Conservation (phyloP, 441 rosid species). For the Pelargonium citronellum region DNA sequence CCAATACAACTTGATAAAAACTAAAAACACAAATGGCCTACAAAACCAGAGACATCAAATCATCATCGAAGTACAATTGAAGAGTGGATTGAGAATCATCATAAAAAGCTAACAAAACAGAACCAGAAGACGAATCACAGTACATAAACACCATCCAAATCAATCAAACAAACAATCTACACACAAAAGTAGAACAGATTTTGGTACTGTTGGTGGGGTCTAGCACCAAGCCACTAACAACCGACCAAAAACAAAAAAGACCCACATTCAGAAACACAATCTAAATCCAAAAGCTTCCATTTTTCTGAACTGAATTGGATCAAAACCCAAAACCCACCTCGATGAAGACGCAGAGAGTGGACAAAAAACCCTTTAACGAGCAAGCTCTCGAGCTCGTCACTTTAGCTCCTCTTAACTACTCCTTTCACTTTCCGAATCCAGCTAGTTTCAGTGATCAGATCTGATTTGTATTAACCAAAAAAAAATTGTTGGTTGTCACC, state of each 20-base stretch:
- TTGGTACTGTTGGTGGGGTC: not conserved
- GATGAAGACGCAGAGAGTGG: not conserved
- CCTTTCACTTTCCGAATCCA: not conserved
- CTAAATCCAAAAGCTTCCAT: not conserved
- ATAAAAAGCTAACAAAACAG: not conserved
- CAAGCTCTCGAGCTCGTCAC: constrained; percentile 1
- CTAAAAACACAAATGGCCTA: not conserved
- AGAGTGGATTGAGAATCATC: not conserved
- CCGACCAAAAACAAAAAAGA: constrained; percentile 4
- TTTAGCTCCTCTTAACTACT: not conserved
- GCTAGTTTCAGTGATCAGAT: constrained; percentile 2
- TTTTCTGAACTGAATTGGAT: constrained; percentile 1
- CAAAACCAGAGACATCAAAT: not conserved
- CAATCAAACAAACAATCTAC: not conserved
- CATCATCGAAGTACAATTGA: not conserved
- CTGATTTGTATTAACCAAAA: not conserved
- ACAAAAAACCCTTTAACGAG: not conserved
- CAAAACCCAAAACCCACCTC: constrained; percentile 1
- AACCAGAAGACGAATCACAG: constrained; percentile 2
- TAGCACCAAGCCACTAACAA: not conserved
- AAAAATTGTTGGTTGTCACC: not conserved
- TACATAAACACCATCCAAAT: not conserved
- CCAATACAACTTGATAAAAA: too few relatives aligned
- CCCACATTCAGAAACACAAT: constrained; percentile 5
- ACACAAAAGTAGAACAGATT: not conserved